These are phyloP conservation scores for Penicilliopsis zonata DNA, from an alignment of 495 filamentous ascomycete species.

Conservation along the genomic window DNA sequence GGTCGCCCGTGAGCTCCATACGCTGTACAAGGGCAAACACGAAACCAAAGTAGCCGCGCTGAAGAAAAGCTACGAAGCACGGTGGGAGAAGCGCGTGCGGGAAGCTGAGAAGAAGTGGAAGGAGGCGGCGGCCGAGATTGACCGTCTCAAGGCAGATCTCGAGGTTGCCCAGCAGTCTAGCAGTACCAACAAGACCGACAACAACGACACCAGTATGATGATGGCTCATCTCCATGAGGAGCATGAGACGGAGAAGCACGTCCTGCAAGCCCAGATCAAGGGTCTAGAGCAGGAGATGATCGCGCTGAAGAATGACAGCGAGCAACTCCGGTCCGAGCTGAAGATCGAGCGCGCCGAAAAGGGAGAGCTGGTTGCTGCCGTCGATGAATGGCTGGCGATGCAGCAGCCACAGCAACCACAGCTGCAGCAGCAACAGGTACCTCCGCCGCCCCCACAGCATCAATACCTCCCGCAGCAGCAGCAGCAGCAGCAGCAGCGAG, in stretches of 20 bases:
- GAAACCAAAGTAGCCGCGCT: slow-evolving; percentile 87
- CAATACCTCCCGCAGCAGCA: slow-evolving; percentile 3
- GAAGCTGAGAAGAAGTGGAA: slow-evolving; percentile 62
- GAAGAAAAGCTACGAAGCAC: slow-evolving; percentile 86
- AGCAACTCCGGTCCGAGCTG: slow-evolving; percentile 45
- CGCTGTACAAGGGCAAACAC: slow-evolving; percentile 92
- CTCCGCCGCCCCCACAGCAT: slow-evolving; percentile 3
- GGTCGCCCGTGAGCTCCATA: slow-evolving; percentile 79
- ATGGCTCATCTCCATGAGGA: slow-evolving; percentile 33
- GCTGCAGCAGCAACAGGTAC: neutral
- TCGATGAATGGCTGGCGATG: slow-evolving; percentile 75
- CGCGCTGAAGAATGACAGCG: slow-evolving; percentile 52
- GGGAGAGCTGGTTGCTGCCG: slow-evolving; percentile 81
- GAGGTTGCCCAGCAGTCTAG: slow-evolving; percentile 54
- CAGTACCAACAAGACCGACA: slow-evolving; percentile 35
- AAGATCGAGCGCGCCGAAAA: slow-evolving; percentile 82
- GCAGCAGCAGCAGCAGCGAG: too few relatives aligned
- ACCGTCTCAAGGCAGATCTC: slow-evolving; percentile 51
- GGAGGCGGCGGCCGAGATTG: slow-evolving; percentile 56
- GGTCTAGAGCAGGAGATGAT: slow-evolving; percentile 57
- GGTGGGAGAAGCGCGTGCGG: slow-evolving; percentile 74
- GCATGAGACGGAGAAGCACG: slow-evolving; percentile 35
- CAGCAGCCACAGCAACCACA: slow-evolving; percentile 16
- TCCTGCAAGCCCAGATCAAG: slow-evolving; percentile 52
- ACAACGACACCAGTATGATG: slow-evolving; percentile 25